A percentile compares a stretch with the other conserved stretches of the same genome.
Conservation (phyloP, 2,329 filamentous ascomycete species). For the Penicillium digitatum region DNA sequence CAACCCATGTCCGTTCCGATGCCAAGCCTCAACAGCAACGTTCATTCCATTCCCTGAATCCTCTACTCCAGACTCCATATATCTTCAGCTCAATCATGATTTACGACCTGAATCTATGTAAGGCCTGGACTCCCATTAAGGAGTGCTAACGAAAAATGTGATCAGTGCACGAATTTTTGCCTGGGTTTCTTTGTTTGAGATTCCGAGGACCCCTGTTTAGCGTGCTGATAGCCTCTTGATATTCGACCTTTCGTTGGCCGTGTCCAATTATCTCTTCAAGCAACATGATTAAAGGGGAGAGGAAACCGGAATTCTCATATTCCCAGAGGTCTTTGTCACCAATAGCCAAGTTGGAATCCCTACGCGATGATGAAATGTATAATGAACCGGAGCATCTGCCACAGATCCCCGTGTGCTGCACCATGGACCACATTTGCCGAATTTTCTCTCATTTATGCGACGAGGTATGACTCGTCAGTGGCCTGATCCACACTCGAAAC, state of each 20-base stretch:
- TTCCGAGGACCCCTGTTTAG: conserved; percentile 5
- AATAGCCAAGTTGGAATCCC: not conserved
- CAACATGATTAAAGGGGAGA: not conserved
- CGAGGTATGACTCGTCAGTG: not conserved
- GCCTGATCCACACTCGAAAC: not conserved
- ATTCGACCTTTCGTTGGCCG: not conserved
- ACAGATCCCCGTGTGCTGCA: not conserved
- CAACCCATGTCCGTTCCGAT: not conserved
- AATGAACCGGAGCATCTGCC: not conserved
- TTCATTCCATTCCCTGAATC: not conserved
- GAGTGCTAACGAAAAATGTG: not conserved
- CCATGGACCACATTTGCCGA: not conserved
- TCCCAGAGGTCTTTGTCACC: not conserved
- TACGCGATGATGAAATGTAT: not conserved
- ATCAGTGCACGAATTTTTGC: not conserved
- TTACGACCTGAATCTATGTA: not conserved
- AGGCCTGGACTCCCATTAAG: not conserved
- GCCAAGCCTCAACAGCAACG: not conserved
- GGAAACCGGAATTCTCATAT: not conserved
- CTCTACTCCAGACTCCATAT: not conserved
- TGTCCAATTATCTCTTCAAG: not conserved
- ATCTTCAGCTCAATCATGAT: not conserved
- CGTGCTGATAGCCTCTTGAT: not conserved
- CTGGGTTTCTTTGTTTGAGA: conserved; percentile 9
- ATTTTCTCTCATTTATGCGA: not conserved